These are phyloP conservation scores for Suillus clintonianus DNA, from an alignment of 768 basidiomycete species.

Conservation along the genomic window DNA sequence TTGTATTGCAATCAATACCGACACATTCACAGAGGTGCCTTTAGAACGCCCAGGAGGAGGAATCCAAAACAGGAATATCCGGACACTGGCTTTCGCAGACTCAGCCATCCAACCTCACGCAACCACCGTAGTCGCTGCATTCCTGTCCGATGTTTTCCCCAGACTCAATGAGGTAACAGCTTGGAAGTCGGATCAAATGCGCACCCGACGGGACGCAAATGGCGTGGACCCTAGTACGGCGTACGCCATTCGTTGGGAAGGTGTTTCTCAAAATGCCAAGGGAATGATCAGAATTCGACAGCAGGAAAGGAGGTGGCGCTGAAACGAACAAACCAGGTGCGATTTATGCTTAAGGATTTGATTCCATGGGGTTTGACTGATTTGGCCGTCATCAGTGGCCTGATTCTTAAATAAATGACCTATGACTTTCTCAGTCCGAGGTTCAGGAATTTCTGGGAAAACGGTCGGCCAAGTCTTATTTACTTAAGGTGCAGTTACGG, in stretches of 20 bases:
- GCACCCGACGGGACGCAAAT: neutral
- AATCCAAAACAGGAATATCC: neutral
- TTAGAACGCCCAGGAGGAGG: neutral
- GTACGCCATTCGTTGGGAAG: neutral
- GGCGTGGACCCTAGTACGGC: neutral
- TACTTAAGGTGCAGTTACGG: neutral
- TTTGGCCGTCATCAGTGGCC: neutral
- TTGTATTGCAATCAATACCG: neutral
- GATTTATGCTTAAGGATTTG: neutral
- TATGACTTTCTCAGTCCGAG: neutral
- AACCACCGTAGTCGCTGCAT: neutral
- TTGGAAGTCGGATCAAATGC: constrained; percentile 1
- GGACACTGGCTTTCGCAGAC: neutral
- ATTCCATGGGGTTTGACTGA: neutral
- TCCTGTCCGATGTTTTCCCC: neutral
- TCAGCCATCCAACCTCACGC: neutral
- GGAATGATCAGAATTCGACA: neutral
- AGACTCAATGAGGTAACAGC: neutral
- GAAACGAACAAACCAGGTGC: neutral
- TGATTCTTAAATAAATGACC: neutral
- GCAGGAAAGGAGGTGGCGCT: neutral
- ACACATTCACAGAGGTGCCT: neutral
- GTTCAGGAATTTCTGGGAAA: neutral
- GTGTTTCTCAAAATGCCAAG: neutral
- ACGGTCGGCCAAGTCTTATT: neutral